These are phyloP conservation scores for Citrus medica DNA, from an alignment of 345 rosid genomes.

Conservation along the genomic window DNA sequence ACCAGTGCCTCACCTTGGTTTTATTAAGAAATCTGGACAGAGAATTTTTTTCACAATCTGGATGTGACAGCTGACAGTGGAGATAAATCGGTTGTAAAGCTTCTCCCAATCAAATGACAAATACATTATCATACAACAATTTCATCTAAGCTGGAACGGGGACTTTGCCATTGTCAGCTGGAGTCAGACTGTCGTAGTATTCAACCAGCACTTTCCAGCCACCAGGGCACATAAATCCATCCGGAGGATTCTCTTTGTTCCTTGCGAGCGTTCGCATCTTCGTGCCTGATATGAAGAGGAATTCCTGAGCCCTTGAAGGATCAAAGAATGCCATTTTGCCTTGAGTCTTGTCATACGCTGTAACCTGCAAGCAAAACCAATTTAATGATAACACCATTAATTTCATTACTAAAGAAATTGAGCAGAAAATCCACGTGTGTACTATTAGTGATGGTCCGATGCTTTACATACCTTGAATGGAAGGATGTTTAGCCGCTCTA, in stretches of 20 bases:
- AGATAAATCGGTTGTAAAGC: constrained; percentile 8
- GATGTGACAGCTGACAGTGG: background rate
- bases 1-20: constrained; percentile 14
- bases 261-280: constrained; percentile 95
- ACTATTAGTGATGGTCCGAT: background rate
- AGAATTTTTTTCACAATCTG: constrained; percentile 5
- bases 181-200: constrained; percentile 70
- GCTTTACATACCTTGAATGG: constrained; percentile 73
- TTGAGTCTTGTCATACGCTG: constrained; percentile 90
- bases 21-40: constrained; percentile 26
- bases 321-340: constrained; percentile 99
- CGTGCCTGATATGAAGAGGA: constrained; percentile 92
- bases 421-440: background rate
- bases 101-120: constrained; percentile 20
- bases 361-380: constrained; percentile 50
- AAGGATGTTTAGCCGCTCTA: constrained; percentile 90
- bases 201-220: constrained; percentile 95
- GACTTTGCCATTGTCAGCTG: constrained; percentile 25
- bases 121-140: constrained; percentile 18
- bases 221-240: constrained; percentile 96
- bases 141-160: constrained; percentile 45
- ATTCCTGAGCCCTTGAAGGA: constrained; percentile 86
- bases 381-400: background rate
- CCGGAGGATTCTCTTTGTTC: constrained; percentile 91
- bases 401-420: background rate